Percentiles rank a stretch among this genome's conserved stretches.
Conservation (phyloP, 2,329 filamentous ascomycete genomes). For the Trichophyton verrucosum region DNA sequence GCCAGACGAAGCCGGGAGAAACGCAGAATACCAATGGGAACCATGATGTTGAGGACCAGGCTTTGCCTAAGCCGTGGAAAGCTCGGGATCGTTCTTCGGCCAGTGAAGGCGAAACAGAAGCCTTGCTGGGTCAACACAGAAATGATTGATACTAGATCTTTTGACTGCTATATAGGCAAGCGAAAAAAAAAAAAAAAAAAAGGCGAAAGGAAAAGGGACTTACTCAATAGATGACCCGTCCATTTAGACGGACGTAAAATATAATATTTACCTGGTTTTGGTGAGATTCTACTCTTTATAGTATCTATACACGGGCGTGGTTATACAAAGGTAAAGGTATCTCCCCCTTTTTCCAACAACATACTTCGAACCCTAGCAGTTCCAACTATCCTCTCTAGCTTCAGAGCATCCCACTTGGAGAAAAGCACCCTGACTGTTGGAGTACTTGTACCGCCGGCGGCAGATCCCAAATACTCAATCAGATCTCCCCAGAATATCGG, state of each 20-base stretch:
- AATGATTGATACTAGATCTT: background rate
- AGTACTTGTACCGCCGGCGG: slow-evolving; percentile 41
- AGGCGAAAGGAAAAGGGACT: too few species aligned
- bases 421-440: slow-evolving; percentile 53
- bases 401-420: slow-evolving; percentile 78
- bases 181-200: too few species aligned
- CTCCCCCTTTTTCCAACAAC: slow-evolving; percentile 64
- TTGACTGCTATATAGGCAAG: background rate
- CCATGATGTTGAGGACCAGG: slow-evolving; percentile 2
- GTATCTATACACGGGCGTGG: background rate
- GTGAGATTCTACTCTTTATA: background rate
- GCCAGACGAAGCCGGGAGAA: slow-evolving; percentile 13
- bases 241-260: background rate
- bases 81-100: slow-evolving; percentile 11
- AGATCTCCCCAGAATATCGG: slow-evolving; percentile 41
- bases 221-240: too few species aligned
- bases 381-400: slow-evolving; percentile 78
- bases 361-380: slow-evolving; percentile 69
- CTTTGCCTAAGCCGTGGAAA: slow-evolving; percentile 1
- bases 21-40: background rate
- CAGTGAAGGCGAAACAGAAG: slow-evolving; percentile 7
- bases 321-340: slow-evolving; percentile 95
- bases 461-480: slow-evolving; percentile 29
- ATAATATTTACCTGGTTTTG: background rate
- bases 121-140: background rate